Conservation (phyloP, 1,284 basidiomycete genomes). For the Ganoderma boninense region DNA sequence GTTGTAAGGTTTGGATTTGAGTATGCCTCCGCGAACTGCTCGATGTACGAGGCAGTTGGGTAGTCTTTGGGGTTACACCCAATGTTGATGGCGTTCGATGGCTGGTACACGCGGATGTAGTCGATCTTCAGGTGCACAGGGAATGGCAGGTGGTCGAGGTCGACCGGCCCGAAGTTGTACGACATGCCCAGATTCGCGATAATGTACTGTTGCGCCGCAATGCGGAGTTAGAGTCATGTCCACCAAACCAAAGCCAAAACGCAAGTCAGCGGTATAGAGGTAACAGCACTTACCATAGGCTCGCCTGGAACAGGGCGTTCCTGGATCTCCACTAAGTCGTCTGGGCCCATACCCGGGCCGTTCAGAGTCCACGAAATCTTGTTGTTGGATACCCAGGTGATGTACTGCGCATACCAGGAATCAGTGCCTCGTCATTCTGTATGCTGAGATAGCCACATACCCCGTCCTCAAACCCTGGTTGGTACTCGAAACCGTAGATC, state of each 20-base stretch:
- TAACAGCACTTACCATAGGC: constrained; percentile 56
- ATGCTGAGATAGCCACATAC: constrained; percentile 37
- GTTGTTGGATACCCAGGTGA: constrained; percentile 65
- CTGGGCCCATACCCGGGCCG: constrained; percentile 62
- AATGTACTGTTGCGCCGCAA: constrained; percentile 47
- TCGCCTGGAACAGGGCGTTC: constrained; percentile 69
- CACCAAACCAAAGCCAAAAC: neutral
- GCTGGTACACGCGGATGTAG: constrained; percentile 67
- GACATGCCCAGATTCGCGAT: constrained; percentile 66
- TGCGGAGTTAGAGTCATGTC: neutral
- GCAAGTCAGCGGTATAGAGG: neutral
- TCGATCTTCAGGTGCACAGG: constrained; percentile 62
- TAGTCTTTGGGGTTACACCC: constrained; percentile 63
- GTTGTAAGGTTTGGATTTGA: constrained; percentile 51
- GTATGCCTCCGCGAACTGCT: constrained; percentile 46
- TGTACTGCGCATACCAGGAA: constrained; percentile 48
- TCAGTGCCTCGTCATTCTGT: neutral
- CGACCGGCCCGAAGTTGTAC: constrained; percentile 59
- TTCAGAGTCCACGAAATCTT: constrained; percentile 67
- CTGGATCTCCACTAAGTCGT: constrained; percentile 58
- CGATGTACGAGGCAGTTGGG: constrained; percentile 64
- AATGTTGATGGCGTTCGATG: constrained; percentile 52
- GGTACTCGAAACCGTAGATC: constrained; percentile 59
- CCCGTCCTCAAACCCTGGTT: constrained; percentile 47
- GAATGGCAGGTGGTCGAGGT: constrained; percentile 51